Evolutionary conservation across 2,329 filamentous ascomycete genomes (phyloP).

Genomic region (Colletotrichum lini): DNA sequence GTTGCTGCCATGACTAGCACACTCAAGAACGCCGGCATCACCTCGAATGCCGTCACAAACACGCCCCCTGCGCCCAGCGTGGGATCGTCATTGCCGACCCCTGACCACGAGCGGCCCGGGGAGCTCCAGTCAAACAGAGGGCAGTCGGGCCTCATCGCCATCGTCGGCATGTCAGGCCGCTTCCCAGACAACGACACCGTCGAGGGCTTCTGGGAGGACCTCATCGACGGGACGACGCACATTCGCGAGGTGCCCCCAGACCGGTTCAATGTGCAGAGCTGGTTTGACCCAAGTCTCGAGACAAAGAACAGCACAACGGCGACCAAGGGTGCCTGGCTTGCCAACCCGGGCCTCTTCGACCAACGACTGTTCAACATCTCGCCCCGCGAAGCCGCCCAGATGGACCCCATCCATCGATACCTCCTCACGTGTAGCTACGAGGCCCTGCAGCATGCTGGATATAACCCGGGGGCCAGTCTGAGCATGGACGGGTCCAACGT

Average conservation of each 20-base stretch:
- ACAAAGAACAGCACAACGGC: neutral
- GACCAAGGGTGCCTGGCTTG: neutral
- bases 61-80: no score
- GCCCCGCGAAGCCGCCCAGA: neutral
- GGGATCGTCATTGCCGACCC: no score
- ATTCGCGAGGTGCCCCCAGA: neutral
- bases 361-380: neutral
- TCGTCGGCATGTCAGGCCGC: neutral
- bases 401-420: neutral
- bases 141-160: neutral
- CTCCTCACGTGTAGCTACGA: neutral
- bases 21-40: neutral
- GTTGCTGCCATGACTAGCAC: neutral
- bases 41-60: neutral
- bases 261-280: neutral
- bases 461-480: neutral
- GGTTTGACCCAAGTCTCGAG: no score
- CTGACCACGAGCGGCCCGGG: no score
- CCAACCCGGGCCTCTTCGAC: neutral
- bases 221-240: neutral
- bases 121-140: no score
- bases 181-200: neutral
- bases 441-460: neutral
- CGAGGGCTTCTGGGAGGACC: neutral
- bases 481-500: conserved; percentile 47